Conservation (phyloP, 2,329 filamentous ascomycete genomes). For the Talaromyces sp. region DNA sequence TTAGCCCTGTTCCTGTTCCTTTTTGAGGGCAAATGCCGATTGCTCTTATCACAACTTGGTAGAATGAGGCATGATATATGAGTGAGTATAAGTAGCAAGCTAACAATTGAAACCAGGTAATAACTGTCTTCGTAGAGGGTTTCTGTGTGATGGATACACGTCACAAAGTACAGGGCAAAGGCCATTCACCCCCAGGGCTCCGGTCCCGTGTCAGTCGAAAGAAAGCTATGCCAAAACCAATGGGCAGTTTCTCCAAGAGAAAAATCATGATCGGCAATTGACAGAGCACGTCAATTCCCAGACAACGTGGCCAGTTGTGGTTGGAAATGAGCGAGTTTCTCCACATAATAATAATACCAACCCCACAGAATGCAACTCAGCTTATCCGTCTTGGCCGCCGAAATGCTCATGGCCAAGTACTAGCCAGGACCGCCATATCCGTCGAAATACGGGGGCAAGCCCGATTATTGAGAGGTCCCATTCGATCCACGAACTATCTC, state of each 20-base stretch:
- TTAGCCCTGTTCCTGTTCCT: no score
- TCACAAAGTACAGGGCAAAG: slow-evolving; percentile 78
- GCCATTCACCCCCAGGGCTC: slow-evolving; percentile 67
- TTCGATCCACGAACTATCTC: slow-evolving; percentile 43
- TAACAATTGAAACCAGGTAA: slow-evolving; percentile 59
- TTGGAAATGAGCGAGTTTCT: slow-evolving; percentile 46
- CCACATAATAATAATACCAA: slow-evolving; percentile 46
- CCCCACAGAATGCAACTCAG: slow-evolving; percentile 38
- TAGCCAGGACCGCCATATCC: slow-evolving; percentile 37
- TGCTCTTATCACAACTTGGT: no score
- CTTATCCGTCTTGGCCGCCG: slow-evolving; percentile 43
- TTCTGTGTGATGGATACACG: slow-evolving; percentile 88
- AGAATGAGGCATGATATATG: no score
- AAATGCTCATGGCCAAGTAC: slow-evolving; percentile 43
- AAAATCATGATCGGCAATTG: slow-evolving; percentile 46
- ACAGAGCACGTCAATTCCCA: slow-evolving; percentile 45
- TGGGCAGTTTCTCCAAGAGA: slow-evolving; percentile 42
- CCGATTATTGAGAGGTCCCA: slow-evolving; percentile 44
- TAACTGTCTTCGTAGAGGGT: slow-evolving; percentile 88
- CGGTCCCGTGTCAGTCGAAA: slow-evolving; percentile 81
- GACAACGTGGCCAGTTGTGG: slow-evolving; percentile 50
- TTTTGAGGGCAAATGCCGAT: no score
- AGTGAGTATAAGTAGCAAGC: no score
- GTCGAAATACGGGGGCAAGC: slow-evolving; percentile 42
- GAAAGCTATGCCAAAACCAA: slow-evolving; percentile 56